Conservation (phyloP, 2,329 filamentous ascomycete species). For the Sphaceloma murrayae region DNA sequence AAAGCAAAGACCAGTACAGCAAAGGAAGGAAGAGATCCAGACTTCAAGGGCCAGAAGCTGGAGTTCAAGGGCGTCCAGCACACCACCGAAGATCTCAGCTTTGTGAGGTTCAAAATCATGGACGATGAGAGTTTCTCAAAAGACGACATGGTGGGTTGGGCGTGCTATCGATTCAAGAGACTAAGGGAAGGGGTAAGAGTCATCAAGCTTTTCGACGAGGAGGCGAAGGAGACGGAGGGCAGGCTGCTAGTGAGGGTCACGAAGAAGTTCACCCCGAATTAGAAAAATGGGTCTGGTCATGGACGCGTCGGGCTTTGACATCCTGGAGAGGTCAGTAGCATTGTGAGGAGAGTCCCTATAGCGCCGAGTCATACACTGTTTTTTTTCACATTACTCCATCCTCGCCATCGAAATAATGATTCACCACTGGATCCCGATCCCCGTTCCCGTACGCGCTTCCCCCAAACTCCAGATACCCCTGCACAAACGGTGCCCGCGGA, state of each 20-base stretch:
- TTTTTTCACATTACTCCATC: no score
- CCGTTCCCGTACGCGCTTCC: conserved; percentile 13
- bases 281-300: not conserved
- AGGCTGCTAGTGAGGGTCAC: conserved; percentile 64
- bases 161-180: conserved; percentile 75
- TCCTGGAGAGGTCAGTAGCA: no score
- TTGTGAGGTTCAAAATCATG: conserved; percentile 68
- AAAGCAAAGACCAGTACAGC: conserved; percentile 39
- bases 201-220: conserved; percentile 61
- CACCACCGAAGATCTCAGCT: conserved; percentile 39
- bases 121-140: conserved; percentile 67
- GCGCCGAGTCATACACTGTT: no score
- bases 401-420: conserved; percentile 34
- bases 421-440: conserved; percentile 28
- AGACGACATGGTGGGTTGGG: conserved; percentile 78
- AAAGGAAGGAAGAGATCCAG: conserved; percentile 34
- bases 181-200: conserved; percentile 67
- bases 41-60: conserved; percentile 38
- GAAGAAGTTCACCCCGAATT: conserved; percentile 37
- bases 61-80: conserved; percentile 35
- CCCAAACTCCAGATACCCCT: conserved; percentile 11
- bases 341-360: no score
- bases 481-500: not conserved
- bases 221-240: conserved; percentile 57
- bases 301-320: no score